phyloP scores from a whole-genome alignment of 2,329 filamentous ascomycete species.

The Colletotrichum tropicicola region DNA sequence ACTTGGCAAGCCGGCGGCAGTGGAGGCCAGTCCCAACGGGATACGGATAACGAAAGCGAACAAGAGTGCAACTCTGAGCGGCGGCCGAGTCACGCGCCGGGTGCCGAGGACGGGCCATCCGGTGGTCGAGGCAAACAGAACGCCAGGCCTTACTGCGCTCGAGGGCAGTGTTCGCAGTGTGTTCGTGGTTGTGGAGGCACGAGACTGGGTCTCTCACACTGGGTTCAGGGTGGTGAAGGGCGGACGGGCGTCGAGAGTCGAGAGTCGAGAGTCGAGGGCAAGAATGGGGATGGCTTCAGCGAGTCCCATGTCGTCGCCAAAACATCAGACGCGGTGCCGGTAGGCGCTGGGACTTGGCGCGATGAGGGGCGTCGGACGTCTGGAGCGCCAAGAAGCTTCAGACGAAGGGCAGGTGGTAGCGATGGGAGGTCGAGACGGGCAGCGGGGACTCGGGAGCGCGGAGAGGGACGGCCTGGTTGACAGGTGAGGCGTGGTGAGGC shows the following conservation, averaged over 20 bases:
- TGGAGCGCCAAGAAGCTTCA: slow-evolving; percentile 15
- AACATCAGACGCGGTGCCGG: slow-evolving; percentile 9
- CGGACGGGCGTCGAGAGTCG: background rate
- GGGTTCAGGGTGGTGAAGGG: background rate
- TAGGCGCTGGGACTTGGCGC: slow-evolving; percentile 19
- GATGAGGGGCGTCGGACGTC: slow-evolving; percentile 11
- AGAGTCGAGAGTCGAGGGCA: background rate
- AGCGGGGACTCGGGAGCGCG: background rate
- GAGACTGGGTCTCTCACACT: background rate
- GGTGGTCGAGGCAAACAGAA: background rate
- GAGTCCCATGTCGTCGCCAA: background rate
- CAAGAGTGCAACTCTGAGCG: background rate
- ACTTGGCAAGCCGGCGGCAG: slow-evolving; percentile 13
- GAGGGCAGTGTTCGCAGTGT: background rate
- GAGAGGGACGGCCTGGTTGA: background rate
- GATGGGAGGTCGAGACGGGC: slow-evolving; percentile 11
- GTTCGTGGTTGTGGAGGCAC: background rate
- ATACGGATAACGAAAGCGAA: slow-evolving; percentile 10
- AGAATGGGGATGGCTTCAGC: background rate
- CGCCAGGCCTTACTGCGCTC: background rate
- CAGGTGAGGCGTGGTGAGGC: background rate
- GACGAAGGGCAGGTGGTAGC: slow-evolving; percentile 13
- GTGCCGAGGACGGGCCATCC: background rate
- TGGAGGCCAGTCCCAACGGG: background rate
- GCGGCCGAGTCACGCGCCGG: background rate